Percentiles rank a stretch among this genome's conserved stretches.
Conservation (phyloP, 495 filamentous ascomycete species). For the Penicillium antarcticum region DNA sequence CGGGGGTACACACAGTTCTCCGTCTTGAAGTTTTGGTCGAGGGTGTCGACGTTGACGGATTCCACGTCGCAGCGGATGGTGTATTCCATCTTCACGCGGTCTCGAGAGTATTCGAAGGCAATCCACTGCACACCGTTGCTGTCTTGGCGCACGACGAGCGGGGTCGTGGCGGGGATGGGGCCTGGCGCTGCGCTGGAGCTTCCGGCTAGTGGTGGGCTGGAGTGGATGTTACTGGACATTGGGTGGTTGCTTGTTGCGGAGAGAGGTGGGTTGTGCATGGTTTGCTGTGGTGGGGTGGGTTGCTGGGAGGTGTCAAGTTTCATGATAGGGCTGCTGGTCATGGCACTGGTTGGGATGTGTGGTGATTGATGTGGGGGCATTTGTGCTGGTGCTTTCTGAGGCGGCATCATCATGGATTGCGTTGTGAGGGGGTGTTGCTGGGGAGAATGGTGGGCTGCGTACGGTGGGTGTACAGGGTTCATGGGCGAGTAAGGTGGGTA, state of each 20-base stretch:
- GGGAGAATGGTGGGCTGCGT: constrained; percentile 69
- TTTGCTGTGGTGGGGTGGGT: constrained; percentile 33
- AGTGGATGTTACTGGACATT: constrained; percentile 50
- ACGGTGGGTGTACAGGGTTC: constrained; percentile 65
- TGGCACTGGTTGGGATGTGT: constrained; percentile 36
- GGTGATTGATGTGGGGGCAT: constrained; percentile 51
- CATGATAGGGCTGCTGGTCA: constrained; percentile 35
- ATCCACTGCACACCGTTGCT: constrained; percentile 99
- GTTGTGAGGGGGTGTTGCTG: constrained; percentile 63
- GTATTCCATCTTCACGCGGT: constrained; percentile 99
- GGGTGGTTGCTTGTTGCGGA: constrained; percentile 47
- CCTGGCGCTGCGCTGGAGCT: constrained; percentile 95
- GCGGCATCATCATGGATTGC: constrained; percentile 64
- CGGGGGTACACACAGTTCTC: constrained; percentile 98
- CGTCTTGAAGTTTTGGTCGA: constrained; percentile 86
- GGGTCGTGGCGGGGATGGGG: constrained; percentile 96
- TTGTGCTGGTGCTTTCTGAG: constrained; percentile 57
- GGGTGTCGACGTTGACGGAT: constrained; percentile 84
- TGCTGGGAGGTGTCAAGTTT: constrained; percentile 47
- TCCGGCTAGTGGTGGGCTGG: constrained; percentile 38
- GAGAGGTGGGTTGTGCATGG: constrained; percentile 40
- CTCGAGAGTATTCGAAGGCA: constrained; percentile 95
- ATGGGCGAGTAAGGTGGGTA: constrained; percentile 76
- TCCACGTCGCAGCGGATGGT: constrained; percentile 98
- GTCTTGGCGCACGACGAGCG: constrained; percentile 90